phyloP scores from a whole-genome alignment of 805 yeast species.

The Starmerella stigmatis region DNA sequence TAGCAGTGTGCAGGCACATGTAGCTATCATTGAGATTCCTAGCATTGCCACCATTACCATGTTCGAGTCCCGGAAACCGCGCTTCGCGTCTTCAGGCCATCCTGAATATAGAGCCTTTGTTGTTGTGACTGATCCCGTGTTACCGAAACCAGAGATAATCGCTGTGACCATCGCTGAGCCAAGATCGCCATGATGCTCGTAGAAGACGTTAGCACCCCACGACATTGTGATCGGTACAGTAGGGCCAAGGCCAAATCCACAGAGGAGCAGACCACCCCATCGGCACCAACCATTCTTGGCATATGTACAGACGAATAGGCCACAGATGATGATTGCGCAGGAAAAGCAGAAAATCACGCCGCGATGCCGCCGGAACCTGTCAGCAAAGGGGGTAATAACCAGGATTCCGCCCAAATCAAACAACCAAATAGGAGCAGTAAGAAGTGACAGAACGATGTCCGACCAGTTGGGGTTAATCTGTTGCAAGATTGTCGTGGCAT shows the following conservation, averaged over 20 bases:
- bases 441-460: slow-evolving; percentile 58
- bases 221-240: slow-evolving; percentile 86
- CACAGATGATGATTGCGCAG: slow-evolving; percentile 57
- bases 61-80: slow-evolving; percentile 58
- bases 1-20: slow-evolving; percentile 31
- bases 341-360: slow-evolving; percentile 54
- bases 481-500: slow-evolving; percentile 64
- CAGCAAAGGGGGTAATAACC: slow-evolving; percentile 70
- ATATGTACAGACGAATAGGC: slow-evolving; percentile 65
- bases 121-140: slow-evolving; percentile 73
- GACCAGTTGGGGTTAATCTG: slow-evolving; percentile 52
- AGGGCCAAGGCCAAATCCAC: slow-evolving; percentile 83
- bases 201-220: slow-evolving; percentile 67
- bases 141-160: slow-evolving; percentile 74
- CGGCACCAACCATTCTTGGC: slow-evolving; percentile 65
- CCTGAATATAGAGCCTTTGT: slow-evolving; percentile 80
- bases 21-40: slow-evolving; percentile 58
- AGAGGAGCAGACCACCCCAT: slow-evolving; percentile 69
- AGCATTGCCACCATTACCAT: slow-evolving; percentile 74
- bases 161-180: slow-evolving; percentile 81
- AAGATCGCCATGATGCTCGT: slow-evolving; percentile 62
- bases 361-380: slow-evolving; percentile 48
- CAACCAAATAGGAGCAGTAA: slow-evolving; percentile 85
- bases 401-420: slow-evolving; percentile 71
- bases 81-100: slow-evolving; percentile 66